Percentiles rank a stretch among this genome's conserved stretches.
Conservation (phyloP, 2,329 filamentous ascomycete species). For the Colletotrichum filicis region DNA sequence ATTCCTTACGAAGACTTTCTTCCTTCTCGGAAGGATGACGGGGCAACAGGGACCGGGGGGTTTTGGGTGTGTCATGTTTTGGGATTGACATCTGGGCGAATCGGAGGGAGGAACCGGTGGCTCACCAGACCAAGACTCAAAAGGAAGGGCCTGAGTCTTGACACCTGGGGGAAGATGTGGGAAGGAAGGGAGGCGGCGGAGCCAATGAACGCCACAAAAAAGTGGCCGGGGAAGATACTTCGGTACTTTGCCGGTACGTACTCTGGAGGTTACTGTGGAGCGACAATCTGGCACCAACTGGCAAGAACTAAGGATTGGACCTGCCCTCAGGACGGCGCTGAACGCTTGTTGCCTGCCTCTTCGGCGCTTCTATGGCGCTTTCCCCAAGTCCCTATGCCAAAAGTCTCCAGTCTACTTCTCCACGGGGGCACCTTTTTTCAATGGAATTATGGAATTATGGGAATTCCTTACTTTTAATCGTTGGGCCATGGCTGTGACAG, state of each 20-base stretch:
- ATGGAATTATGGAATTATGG: background rate
- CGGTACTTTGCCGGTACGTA: background rate
- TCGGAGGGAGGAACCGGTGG: background rate
- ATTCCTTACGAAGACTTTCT: slow-evolving; percentile 1
- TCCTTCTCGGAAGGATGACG: background rate
- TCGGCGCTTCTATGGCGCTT: slow-evolving; percentile 35
- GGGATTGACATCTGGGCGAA: background rate
- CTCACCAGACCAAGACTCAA: too few relatives aligned
- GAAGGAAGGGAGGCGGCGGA: slow-evolving; percentile 6
- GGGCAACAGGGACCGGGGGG: background rate
- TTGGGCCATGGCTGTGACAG: background rate
- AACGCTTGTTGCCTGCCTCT: background rate
- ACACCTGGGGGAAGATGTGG: background rate
- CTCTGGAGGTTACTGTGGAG: background rate
- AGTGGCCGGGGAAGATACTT: slow-evolving; percentile 6
- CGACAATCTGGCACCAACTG: background rate
- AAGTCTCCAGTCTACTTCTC: slow-evolving; percentile 6
- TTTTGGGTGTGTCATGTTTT: background rate
- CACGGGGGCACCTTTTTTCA: slow-evolving; percentile 16
- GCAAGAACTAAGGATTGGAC: background rate
- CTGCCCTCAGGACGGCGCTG: background rate
- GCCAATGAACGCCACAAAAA: slow-evolving; percentile 18
- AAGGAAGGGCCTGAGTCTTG: background rate
- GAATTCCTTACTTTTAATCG: background rate
- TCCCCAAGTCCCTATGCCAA: slow-evolving; percentile 24